Evolutionary conservation across 2,329 filamentous ascomycete species (phyloP).

Genomic region (Curvularia eragrostidis): DNA sequence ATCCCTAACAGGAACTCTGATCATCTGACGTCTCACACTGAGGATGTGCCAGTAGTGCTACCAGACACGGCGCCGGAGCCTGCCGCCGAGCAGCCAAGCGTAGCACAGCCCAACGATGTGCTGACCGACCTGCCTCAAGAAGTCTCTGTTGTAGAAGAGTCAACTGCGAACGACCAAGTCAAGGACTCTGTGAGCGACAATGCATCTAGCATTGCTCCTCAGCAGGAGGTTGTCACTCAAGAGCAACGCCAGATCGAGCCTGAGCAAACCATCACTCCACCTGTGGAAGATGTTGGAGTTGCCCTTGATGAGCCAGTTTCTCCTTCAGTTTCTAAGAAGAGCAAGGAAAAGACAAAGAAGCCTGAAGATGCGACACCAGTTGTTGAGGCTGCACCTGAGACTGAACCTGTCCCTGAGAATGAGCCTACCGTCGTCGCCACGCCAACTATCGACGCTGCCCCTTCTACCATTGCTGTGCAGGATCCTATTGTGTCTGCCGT

Average conservation of each 20-base stretch:
- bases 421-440: constrained; percentile 7
- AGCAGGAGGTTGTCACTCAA: constrained; percentile 1
- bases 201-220: neutral
- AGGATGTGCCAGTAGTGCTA: constrained; percentile 4
- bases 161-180: neutral
- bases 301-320: constrained; percentile 12
- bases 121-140: neutral
- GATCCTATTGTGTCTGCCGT: neutral
- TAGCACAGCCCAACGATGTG: neutral
- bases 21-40: constrained; percentile 13
- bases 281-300: constrained; percentile 11
- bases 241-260: constrained; percentile 11
- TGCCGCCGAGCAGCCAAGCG: neutral
- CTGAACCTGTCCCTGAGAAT: constrained; percentile 11
- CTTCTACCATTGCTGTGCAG: neutral
- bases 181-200: neutral
- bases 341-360: constrained; percentile 38
- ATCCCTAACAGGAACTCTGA: constrained; percentile 28
- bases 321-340: constrained; percentile 27
- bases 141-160: neutral
- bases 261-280: constrained; percentile 17
- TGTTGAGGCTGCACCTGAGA: constrained; percentile 13
- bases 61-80: constrained; percentile 6
- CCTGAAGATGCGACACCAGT: constrained; percentile 21
- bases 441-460: neutral